A percentile compares a stretch with the other conserved stretches of the same genome.
These are phyloP conservation scores for Fusarium mundagurra DNA, from an alignment of 2,329 filamentous ascomycete genomes.

Conservation along the genomic window DNA sequence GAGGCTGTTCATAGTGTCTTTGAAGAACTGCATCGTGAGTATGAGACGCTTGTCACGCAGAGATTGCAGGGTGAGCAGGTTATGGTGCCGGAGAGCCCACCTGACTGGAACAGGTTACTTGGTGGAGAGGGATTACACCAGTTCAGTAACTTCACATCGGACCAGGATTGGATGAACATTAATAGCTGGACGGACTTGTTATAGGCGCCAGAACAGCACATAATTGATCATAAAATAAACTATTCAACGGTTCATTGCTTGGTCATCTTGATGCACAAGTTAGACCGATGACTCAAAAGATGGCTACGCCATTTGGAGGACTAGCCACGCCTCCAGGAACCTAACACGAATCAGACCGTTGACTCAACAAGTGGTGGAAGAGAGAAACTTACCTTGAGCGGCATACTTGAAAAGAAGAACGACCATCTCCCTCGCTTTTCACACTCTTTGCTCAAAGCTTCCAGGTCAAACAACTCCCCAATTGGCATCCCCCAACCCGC, in stretches of 20 bases:
- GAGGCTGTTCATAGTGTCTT: constrained; percentile 42
- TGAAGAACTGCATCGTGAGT: constrained; percentile 39
- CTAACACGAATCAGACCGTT: neutral
- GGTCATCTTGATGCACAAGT: neutral
- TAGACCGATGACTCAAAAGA: neutral
- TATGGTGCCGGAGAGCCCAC: constrained; percentile 37
- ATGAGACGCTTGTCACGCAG: constrained; percentile 38
- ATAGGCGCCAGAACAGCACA: neutral
- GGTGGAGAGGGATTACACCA: constrained; percentile 31
- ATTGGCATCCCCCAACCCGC: constrained; percentile 63
- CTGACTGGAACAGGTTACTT: constrained; percentile 39
- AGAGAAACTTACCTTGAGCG: constrained; percentile 5
- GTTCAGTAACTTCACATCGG: constrained; percentile 27
- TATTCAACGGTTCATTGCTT: accelerated
- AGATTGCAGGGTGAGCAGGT: constrained; percentile 39
- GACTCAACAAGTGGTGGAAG: accelerated
- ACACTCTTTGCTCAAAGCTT: constrained; percentile 50
- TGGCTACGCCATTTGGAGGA: constrained; percentile 18
- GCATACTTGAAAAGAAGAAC: constrained; percentile 50
- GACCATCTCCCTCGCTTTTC: constrained; percentile 47
- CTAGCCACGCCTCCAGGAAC: constrained; percentile 26
- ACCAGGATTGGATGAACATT: constrained; percentile 42
- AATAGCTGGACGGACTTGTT: constrained; percentile 39
- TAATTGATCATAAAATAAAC: neutral
- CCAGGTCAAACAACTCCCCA: constrained; percentile 59